Evolutionary conservation across 805 yeast species (phyloP), one percentile per base, ranked within the genome.

Genomic region (Pichia eremophila): DNA sequence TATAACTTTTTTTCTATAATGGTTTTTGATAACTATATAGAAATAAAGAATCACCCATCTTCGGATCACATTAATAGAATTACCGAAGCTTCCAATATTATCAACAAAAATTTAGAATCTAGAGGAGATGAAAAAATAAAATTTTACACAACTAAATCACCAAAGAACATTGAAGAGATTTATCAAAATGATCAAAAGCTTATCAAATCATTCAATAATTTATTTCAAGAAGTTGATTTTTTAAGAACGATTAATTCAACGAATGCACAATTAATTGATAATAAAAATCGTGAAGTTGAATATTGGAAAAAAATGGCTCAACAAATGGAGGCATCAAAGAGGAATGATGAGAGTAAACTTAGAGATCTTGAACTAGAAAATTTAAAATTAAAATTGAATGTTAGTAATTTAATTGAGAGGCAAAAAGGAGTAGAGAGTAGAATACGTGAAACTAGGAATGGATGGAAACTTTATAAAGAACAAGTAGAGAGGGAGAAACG

Each of bases 171-270:
- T 14, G 15, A 17, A 4, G 45, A 45, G 5, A 19, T 46, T 6
- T 55, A 56, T 47, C 61, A 62, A 43, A 67, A 66, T 45, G 71
- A 67, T 46, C 60, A 59, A 37, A 57, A 60, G 29, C 49, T 60
- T 25, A 56, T 64, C 36, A 58, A 62, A 43, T 53, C 59, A 9
- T 52, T 63, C 5, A 60, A 57, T 43, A 45, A 58, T 5, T 51
- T 67, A 14, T 45, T 63, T 15, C 53, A 52, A 18, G 46, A 59
- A 0, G 19, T 54, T 2, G 66, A 63, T 17, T 50, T 54, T n/a
- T 48, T 57, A 8, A 53, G 46, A 25, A 47, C 48, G 25, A 47
- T 51, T 17, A 57, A 58, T 25, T 47, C 4, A 28, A 51, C 2
- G 51, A 27, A 47, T 42, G 40, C 52, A 51, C 19, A 14, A 51